Evolutionary conservation across 257 asterid genomes (phyloP), one percentile per base, ranked within the genome.

Genomic region (Petrea volubilis): DNA sequence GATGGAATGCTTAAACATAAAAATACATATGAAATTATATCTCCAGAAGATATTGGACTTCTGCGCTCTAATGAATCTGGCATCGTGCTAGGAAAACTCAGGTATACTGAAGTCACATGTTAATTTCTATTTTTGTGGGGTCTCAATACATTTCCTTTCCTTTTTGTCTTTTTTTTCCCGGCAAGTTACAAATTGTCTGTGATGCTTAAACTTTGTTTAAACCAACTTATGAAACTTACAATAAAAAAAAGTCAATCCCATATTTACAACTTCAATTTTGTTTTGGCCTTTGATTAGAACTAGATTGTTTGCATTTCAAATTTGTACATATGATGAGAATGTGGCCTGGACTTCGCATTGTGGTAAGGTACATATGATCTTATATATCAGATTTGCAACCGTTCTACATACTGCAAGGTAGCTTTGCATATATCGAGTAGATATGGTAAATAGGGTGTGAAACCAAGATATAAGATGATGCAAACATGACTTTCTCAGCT

Each of bases 31-130:
- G 98, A 92, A 85, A 92, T 92, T 63, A 90, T 92, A 27, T 78
- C 97, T 74, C 97, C 96, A 10, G 96, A 90, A 78, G 98, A 92
- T 80, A 87, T 92, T 81, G 98, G 98, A 75, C 97, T 90, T 67
- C 58, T 77, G 18, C 96, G 97, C 40, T 80, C 86, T 63, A 90
- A 70, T 78, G 95, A 92, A 78, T 92, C 96, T 74, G 98, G 98
- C 36, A 90, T 92, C 72, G 93, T 90, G 71, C 98, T 92, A 7
- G 98, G 98, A 47, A 92, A 92, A 81, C 92, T 90, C 70, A 88
- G 98, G 97, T 90, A 71, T 52, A 71, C 64, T 67, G 65, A 27
- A 59, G 64, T 64, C 51, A 51, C 40, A 25, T 27, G 18, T 23
- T 33, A 58, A 56, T 38, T 23, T 41, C 43, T 65, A 44, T 46